Evolutionary conservation across 176 grass and related monocot species (phyloP).

Genomic region (Cymbopogon citratus): DNA sequence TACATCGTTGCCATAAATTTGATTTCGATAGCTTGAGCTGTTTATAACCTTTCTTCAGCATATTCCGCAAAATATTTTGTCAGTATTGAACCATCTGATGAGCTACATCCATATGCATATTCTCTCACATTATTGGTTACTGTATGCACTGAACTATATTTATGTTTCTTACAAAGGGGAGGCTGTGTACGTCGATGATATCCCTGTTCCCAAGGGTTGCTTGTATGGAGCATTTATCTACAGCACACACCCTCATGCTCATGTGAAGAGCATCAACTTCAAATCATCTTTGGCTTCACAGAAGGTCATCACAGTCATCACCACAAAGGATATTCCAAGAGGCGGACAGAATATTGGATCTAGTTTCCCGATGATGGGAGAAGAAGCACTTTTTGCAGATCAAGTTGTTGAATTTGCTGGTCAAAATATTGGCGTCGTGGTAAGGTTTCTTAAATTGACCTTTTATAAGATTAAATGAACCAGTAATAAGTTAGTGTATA

Average conservation of each 20-base stretch:
- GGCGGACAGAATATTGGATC: conserved; percentile 65
- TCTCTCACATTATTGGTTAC: no score
- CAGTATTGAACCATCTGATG: no score
- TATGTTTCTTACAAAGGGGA: no score
- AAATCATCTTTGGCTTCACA: conserved; percentile 57
- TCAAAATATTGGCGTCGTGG: conserved; percentile 75
- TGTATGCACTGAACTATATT: no score
- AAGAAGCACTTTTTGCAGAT: conserved; percentile 66
- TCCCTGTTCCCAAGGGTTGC: no score
- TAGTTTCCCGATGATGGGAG: conserved; percentile 23
- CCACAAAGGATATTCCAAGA: conserved; percentile 60
- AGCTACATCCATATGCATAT: no score
- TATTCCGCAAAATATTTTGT: no score
- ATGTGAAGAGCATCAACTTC: conserved; percentile 45
- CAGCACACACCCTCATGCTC: conserved; percentile 64
- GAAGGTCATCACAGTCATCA: conserved; percentile 55
- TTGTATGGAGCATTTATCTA: no score
- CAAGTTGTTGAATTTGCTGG: conserved; percentile 59
- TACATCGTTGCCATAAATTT: no score
- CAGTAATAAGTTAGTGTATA: neutral
- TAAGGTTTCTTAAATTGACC: conserved; percentile 29
- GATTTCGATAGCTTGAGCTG: no score
- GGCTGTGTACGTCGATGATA: no score
- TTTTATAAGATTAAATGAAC: neutral
- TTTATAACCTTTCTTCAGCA: no score